Conservation (phyloP, 1,284 basidiomycete genomes). For the Trametes hirsuta region DNA sequence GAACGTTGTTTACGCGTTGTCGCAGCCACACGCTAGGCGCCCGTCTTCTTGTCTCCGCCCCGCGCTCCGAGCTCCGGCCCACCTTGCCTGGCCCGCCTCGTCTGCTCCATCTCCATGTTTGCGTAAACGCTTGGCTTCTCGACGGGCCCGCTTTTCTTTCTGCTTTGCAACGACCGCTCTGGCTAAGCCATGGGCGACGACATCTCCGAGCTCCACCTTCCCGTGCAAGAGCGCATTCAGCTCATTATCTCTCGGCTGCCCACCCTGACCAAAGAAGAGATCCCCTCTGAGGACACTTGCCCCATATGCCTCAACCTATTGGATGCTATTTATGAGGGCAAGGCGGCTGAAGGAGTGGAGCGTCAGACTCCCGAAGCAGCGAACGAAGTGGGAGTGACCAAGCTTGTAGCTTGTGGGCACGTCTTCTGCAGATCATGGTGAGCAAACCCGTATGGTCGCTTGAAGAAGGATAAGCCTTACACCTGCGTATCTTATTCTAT, state of each 20-base stretch:
- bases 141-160: not conserved
- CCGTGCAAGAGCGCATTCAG: constrained; percentile 29
- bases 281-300: constrained; percentile 56
- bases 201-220: constrained; percentile 22
- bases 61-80: not conserved
- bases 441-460: constrained; percentile 28
- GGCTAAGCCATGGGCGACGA: constrained; percentile 10
- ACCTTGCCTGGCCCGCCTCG: not conserved
- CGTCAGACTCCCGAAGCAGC: constrained; percentile 18
- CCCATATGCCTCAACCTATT: constrained; percentile 66
- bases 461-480: not conserved
- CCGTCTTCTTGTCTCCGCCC: not conserved
- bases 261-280: constrained; percentile 42
- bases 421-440: constrained; percentile 70
- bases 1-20: constrained; percentile 39
- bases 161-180: not conserved
- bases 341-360: constrained; percentile 24
- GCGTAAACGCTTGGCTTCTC: not conserved
- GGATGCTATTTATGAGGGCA: constrained; percentile 43
- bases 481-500: not conserved
- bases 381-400: constrained; percentile 52
- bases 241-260: constrained; percentile 47
- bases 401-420: constrained; percentile 61
- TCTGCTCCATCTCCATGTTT: constrained; percentile 3
- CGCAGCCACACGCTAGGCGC: constrained; percentile 2